phyloP scores from a whole-genome alignment of 495 filamentous ascomycete genomes.

The Bathelium albidoporum region DNA sequence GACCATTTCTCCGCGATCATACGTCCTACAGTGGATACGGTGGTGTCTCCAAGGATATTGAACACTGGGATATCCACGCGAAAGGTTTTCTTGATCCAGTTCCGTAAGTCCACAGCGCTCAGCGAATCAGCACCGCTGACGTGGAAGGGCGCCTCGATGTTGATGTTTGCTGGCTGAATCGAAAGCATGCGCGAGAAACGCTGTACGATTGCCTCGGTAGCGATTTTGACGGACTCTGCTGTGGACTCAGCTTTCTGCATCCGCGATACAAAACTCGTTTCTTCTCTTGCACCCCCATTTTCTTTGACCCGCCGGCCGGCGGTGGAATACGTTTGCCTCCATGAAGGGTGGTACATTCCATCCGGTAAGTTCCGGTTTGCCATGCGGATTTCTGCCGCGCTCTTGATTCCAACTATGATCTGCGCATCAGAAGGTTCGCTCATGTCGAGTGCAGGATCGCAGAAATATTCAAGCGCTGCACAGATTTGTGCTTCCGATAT shows the following conservation, averaged over 20 bases:
- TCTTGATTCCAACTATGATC: too few relatives aligned
- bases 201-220: neutral
- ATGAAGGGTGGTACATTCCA: too few relatives aligned
- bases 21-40: neutral
- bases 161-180: neutral
- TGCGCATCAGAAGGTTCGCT: too few relatives aligned
- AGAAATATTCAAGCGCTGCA: too few relatives aligned
- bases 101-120: neutral
- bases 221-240: neutral
- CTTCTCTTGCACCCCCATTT: too few relatives aligned
- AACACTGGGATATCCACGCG: neutral
- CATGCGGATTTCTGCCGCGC: too few relatives aligned
- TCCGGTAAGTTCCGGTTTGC: too few relatives aligned
- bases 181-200: neutral
- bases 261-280: too few relatives aligned
- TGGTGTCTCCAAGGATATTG: neutral
- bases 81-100: neutral
- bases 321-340: too few relatives aligned
- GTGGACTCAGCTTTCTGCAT: neutral
- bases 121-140: neutral
- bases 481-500: too few relatives aligned
- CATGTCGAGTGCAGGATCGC: too few relatives aligned
- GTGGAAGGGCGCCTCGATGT: neutral
- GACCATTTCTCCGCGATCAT: neutral
- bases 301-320: too few relatives aligned